Percentiles rank a stretch among this genome's conserved stretches.
phyloP scores from a whole-genome alignment of 768 basidiomycete species.

The Tubosaeta sp. region DNA sequence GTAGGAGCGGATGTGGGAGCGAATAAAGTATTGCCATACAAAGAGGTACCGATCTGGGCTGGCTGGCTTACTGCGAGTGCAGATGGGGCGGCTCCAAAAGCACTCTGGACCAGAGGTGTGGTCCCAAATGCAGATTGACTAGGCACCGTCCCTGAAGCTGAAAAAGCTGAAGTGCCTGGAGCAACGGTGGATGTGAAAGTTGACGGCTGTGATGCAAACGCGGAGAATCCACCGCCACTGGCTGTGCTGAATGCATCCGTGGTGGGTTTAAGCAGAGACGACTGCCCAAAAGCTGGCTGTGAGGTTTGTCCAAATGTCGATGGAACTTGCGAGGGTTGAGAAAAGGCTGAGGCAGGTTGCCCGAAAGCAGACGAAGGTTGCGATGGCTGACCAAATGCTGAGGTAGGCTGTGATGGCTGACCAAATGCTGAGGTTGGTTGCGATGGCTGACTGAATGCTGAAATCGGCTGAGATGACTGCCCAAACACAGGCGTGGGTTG shows the following conservation, averaged over 20 bases:
- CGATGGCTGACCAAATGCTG: constrained; percentile 36
- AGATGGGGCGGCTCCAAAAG: constrained; percentile 16
- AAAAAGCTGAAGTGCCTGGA: constrained; percentile 2
- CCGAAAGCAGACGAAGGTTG: constrained; percentile 28
- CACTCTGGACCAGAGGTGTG: constrained; percentile 15
- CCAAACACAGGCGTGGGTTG: constrained; percentile 24
- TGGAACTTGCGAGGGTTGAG: constrained; percentile 29
- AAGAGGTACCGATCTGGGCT: constrained; percentile 27
- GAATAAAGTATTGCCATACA: constrained; percentile 16
- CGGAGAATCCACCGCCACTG: constrained; percentile 44
- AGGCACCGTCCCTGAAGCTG: constrained; percentile 4
- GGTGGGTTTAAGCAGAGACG: constrained; percentile 44
- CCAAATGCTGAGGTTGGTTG: constrained; percentile 27
- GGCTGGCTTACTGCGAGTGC: constrained; percentile 13
- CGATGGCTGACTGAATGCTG: constrained; percentile 33
- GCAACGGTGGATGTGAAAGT: constrained; percentile 32
- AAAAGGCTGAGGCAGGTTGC: constrained; percentile 27
- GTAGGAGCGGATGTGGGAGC: constrained; percentile 7
- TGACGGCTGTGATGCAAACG: constrained; percentile 47
- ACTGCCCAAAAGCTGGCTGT: constrained; percentile 35
- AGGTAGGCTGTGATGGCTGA: constrained; percentile 29
- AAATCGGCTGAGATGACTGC: constrained; percentile 28
- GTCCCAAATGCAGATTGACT: constrained; percentile 22
- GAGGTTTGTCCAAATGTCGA: constrained; percentile 34
- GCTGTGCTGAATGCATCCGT: constrained; percentile 48